These are phyloP conservation scores for Myxozyma kluyveri DNA, from an alignment of 805 yeast genomes.

Conservation along the genomic window DNA sequence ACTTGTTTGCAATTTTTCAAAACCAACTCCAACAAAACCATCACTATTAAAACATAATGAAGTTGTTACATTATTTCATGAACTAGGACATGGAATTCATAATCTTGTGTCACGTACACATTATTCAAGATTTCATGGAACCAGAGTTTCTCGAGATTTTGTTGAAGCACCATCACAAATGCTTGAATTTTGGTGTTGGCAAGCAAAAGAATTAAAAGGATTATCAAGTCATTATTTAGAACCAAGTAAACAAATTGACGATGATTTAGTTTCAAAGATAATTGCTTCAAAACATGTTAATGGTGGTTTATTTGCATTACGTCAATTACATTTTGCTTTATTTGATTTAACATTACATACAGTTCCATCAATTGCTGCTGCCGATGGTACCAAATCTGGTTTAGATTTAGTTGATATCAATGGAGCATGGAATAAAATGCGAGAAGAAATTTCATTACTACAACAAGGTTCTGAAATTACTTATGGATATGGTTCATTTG, in stretches of 20 bases:
- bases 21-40: constrained; percentile 67
- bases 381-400: constrained; percentile 20
- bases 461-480: constrained; percentile 42
- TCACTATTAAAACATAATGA: constrained; percentile 74
- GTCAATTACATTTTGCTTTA: constrained; percentile 75
- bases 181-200: constrained; percentile 89
- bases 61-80: constrained; percentile 84
- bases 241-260: constrained; percentile 57
- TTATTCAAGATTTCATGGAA: constrained; percentile 70
- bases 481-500: constrained; percentile 68
- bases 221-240: constrained; percentile 64
- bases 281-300: constrained; percentile 69
- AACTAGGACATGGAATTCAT: constrained; percentile 86
- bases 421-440: constrained; percentile 61
- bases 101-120: constrained; percentile 65
- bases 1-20: constrained; percentile 80
- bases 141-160: constrained; percentile 77
- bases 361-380: too few species aligned
- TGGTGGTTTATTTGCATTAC: constrained; percentile 65
- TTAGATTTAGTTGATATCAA: constrained; percentile 52
- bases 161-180: constrained; percentile 91
- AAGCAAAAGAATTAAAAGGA: constrained; percentile 53
- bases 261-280: constrained; percentile 56
- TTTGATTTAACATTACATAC: constrained; percentile 72
- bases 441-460: constrained; percentile 59